phyloP scores from a whole-genome alignment of 306 rosid genomes.

The Corylus avellana region DNA sequence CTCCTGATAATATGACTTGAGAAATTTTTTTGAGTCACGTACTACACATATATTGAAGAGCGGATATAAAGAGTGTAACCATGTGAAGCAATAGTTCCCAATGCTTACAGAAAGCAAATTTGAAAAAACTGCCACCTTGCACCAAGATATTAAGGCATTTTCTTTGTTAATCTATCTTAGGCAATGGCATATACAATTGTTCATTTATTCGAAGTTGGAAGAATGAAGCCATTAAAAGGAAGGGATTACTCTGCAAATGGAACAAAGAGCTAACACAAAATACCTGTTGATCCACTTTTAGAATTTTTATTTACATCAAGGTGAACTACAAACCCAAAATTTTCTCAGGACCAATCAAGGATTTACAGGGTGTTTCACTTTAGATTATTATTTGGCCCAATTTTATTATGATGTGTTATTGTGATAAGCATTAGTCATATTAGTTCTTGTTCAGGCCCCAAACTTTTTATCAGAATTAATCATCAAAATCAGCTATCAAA shows the following conservation, averaged over 20 bases:
- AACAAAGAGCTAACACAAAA: not conserved
- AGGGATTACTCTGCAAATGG: not conserved
- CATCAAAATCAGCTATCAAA: constrained; percentile 8
- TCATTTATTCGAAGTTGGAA: not conserved
- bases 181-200: not conserved
- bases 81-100: not conserved
- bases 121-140: constrained; percentile 1
- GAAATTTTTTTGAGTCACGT: not conserved
- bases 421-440: not conserved
- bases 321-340: not conserved
- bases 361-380: not conserved
- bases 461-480: not conserved
- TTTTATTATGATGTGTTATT: not conserved
- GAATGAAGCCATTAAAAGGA: not conserved
- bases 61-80: not conserved
- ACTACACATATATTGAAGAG: not conserved
- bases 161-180: not conserved
- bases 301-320: not conserved
- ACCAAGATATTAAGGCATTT: not conserved
- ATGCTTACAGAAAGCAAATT: not conserved
- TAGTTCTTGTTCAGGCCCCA: not conserved
- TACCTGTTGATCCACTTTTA: not conserved
- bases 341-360: not conserved
- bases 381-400: not conserved
- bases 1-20: not conserved